Base-by-base conservation (phyloP, 352 stramenopile genomes). In the Phytophthora fragariaefolia region DNA sequence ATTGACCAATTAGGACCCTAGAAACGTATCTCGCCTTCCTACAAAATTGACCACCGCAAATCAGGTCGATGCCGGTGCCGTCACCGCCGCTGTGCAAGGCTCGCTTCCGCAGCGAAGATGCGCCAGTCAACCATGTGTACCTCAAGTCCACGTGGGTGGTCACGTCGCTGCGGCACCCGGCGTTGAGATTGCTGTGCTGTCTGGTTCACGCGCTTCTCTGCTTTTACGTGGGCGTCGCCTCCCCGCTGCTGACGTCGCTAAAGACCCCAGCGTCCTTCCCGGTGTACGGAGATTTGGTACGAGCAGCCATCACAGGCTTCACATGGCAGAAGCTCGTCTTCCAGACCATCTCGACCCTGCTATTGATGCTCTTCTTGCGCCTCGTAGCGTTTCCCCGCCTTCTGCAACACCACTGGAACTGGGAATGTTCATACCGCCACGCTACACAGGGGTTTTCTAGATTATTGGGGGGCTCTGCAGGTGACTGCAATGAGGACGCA, bases 401-500 rank as follows among this genome's bases (percentile, higher is more conserved):
- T 3, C 47, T 82, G 28, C 68, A 87, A 52, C 66, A 40, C 27
- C 56, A 63, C 18, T 90, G 79, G 77, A 89, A 88, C 57, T 88
- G 81, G 79, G 47, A 55, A 15, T 53, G 45, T 3, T 71, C 77
- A 24, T 76, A 67, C 36, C 66, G 27, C 24, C 53, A 66, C 48
- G 80, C 80, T 9, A 65, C 47, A 5, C 72, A 56, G 26, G 57
- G 51, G 2, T 77, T 81, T 49, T 79, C 68, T 10, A 66, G 63
- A 4, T 26, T 81, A 5, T 81, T 71, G 2, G 60, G 59, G 9
- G 55, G 24, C 8, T 52, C 55, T n/a, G 28, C 49, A 22, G 55
- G 3, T 28, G 38, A 61, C 3, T 17, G 18, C 52, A 52, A 32
- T 1, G 13, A 15, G 3, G 10, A 22, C 24, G 2, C 13, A 24